These are phyloP conservation scores for Cubamyces sp. DNA, from an alignment of 768 basidiomycete species.

Conservation along the genomic window DNA sequence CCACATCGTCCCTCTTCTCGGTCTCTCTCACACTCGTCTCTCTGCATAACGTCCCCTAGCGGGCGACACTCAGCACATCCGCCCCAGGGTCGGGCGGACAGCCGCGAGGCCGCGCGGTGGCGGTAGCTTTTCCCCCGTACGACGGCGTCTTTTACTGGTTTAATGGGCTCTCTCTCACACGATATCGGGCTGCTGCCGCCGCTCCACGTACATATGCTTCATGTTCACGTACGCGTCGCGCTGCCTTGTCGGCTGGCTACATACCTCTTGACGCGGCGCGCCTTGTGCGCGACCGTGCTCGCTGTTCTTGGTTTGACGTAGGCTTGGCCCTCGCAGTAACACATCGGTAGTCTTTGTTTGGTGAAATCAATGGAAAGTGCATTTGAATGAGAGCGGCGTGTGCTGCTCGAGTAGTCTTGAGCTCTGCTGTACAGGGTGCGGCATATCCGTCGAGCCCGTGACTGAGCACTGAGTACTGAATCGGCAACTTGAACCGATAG, in stretches of 20 bases:
- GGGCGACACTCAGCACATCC: conserved; percentile 6
- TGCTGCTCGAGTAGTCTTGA: no score
- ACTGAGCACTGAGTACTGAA: no score
- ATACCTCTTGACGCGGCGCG: not conserved
- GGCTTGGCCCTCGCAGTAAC: not conserved
- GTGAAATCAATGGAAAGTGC: no score
- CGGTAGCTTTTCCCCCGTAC: not conserved
- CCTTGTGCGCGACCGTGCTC: not conserved
- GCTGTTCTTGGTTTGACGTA: not conserved
- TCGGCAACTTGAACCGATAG: no score
- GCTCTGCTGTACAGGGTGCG: no score
- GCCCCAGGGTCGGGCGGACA: conserved; percentile 12
- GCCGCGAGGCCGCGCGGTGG: conserved; percentile 8
- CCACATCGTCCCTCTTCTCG: not conserved
- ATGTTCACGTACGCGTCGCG: not conserved
- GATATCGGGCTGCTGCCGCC: not conserved
- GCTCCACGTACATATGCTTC: no score
- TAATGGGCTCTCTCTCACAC: conserved; percentile 1
- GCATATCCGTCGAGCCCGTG: no score
- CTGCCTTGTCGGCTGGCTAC: not conserved
- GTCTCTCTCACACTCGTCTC: not conserved
- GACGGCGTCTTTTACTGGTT: conserved; percentile 21
- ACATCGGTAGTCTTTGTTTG: no score
- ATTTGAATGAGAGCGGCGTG: no score
- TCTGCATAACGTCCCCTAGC: conserved; percentile 8